phyloP scores from a whole-genome alignment of 345 rosid genomes.

The Dipteronia dyeriana region DNA sequence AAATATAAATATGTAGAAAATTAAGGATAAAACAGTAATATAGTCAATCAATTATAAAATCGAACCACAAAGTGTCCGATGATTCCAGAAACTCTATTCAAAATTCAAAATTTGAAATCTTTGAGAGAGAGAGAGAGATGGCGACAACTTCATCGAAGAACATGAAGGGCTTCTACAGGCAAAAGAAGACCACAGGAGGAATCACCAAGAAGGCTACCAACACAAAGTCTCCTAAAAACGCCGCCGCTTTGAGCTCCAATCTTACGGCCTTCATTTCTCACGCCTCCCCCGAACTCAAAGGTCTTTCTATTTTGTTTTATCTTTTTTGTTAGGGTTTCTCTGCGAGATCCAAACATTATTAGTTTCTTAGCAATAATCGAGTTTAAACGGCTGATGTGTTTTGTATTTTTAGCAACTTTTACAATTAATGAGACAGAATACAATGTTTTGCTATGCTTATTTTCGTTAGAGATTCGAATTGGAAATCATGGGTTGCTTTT shows the following conservation, averaged over 20 bases:
- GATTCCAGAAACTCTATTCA: neutral
- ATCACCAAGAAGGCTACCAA: slow-evolving; percentile 35
- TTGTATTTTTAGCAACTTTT: neutral
- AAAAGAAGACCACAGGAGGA: slow-evolving; percentile 48
- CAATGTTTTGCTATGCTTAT: too few species aligned
- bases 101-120: slow-evolving; percentile 38
- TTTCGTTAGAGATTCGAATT: too few species aligned
- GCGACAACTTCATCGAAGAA: slow-evolving; percentile 47
- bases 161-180: slow-evolving; percentile 67
- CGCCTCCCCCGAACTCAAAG: slow-evolving; percentile 55
- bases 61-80: fast-evolving
- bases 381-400: neutral
- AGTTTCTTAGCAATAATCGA: neutral
- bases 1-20: neutral
- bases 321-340: slow-evolving; percentile 2
- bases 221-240: slow-evolving; percentile 38
- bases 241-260: slow-evolving; percentile 43
- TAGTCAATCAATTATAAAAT: neutral
- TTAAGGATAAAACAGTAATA: neutral
- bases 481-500: too few species aligned
- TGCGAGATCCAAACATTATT: neutral
- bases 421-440: neutral
- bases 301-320: slow-evolving; percentile 18
- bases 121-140: slow-evolving; percentile 26
- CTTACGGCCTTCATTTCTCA: slow-evolving; percentile 49